Evolutionary conservation across 2,329 filamentous ascomycete genomes (phyloP), one percentile per base, ranked within the genome.

Genomic region (Leptographium lundbergii): DNA sequence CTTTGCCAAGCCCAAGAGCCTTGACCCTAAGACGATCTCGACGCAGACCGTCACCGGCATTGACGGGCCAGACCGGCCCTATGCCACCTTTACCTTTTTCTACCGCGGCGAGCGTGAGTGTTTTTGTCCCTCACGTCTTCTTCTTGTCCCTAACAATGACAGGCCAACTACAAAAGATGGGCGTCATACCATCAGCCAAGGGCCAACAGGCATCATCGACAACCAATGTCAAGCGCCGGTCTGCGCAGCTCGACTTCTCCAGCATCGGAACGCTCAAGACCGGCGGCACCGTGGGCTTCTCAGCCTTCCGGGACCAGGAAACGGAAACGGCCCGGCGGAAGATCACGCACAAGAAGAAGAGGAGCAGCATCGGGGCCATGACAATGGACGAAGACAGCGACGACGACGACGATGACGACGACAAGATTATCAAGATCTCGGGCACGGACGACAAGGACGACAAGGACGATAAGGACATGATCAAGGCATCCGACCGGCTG

Each of bases 31-130:
- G 74, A 91, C 90, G 2, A 99, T 99, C 69, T 97, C 91, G 69
- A 99, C 94, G 3, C 94, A 99, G 74, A 99, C 94, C 0, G 94
- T 99, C n/a, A 97, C 94, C 10, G 94, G 92, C 22, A 95, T 97
- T 63, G 94, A 99, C 71, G 89, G 91, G 0, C 91, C 91, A 24
- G 92, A 97, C 63, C 94, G 92, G 73, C 94, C 95, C 4, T 99
- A 96, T 73, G 94, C 94, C 4, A 87, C 89, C 10, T 99, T 99
- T 71, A 97, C 95, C 32, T 99, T 99, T 72, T 90, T 97, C 74
- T 99, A 99, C 71, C 84, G 94, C 62, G 94, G 94, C 70, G 89
- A 96, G 70, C 87, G 92, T 95, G 78, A 77, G 90, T 84, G n/a
- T 4, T 24, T 3, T 6, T 27, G 14, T 6, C 9, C 36, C 4